Evolutionary conservation across 495 filamentous ascomycete species (phyloP).

Genomic region (Letharia lupina): DNA sequence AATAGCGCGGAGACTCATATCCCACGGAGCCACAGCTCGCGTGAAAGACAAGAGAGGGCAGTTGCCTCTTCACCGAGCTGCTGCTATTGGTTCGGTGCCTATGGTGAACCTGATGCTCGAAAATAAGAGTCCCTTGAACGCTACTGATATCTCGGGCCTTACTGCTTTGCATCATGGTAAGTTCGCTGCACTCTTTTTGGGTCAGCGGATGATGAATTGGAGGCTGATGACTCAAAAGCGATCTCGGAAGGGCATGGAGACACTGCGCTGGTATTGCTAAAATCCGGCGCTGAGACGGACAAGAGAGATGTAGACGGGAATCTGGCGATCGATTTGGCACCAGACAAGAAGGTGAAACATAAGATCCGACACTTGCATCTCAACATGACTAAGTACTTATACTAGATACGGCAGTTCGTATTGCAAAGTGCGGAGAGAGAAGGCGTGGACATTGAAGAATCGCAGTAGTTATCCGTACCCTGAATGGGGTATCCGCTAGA

Average conservation of each 20-base stretch:
- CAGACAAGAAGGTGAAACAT: constrained; percentile 59
- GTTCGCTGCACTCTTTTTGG: constrained; percentile 3
- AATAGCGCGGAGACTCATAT: constrained; percentile 66
- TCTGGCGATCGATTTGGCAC: constrained; percentile 72
- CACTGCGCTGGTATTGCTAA: constrained; percentile 71
- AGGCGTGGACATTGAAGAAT: constrained; percentile 54
- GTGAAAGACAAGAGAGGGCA: constrained; percentile 81
- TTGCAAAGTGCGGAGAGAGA: constrained; percentile 72
- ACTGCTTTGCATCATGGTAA: constrained; percentile 82
- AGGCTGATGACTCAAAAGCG: constrained; percentile 25
- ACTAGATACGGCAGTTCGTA: constrained; percentile 67
- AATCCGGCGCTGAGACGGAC: constrained; percentile 73
- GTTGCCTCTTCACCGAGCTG: constrained; percentile 81
- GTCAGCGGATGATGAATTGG: neutral
- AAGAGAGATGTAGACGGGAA: constrained; percentile 66
- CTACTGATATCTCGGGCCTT: constrained; percentile 72
- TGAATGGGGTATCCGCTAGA: constrained; percentile 4
- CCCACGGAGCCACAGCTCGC: constrained; percentile 67
- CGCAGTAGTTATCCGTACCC: neutral
- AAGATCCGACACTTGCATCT: neutral
- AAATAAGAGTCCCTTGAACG: constrained; percentile 70
- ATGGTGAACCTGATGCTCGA: constrained; percentile 74
- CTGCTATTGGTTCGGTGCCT: constrained; percentile 78
- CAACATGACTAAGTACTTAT: neutral
- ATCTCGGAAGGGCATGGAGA: constrained; percentile 91